Percentiles rank a stretch among this genome's conserved stretches.
phyloP scores from a whole-genome alignment of 108 stramenopile genomes.

The Schizochytrium sp. region DNA sequence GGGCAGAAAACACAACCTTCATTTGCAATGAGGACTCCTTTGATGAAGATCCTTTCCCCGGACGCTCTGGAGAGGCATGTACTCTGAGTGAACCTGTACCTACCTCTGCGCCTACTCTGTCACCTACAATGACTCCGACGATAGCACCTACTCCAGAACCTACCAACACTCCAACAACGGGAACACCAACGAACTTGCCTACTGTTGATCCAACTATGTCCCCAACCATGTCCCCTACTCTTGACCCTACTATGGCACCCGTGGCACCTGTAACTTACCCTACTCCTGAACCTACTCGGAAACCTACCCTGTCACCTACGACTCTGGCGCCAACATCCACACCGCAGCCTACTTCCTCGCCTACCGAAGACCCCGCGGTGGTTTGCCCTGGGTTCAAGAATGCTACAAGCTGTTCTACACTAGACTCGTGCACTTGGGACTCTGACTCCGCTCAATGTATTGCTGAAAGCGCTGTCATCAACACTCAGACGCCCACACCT shows the following conservation, averaged over 20 bases:
- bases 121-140: not conserved
- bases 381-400: slow-evolving; percentile 20
- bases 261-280: not conserved
- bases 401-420: not conserved
- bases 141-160: slow-evolving; percentile 29
- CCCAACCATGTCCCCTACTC: not conserved
- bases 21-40: slow-evolving; percentile 36
- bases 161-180: not conserved
- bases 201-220: not conserved
- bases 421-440: slow-evolving; percentile 34
- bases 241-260: not conserved
- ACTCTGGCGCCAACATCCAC: not conserved
- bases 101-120: slow-evolving; percentile 10
- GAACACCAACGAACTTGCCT: not conserved
- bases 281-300: not conserved
- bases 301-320: slow-evolving; percentile 1
- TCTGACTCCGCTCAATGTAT: not conserved
- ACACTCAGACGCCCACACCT: not conserved
- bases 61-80: not conserved
- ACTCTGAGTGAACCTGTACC: not conserved
- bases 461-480: not conserved
- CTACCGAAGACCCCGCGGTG: not conserved
- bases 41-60: slow-evolving; percentile 25
- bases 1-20: slow-evolving; percentile 36
- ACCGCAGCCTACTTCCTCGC: not conserved